Evolutionary conservation across 2,329 filamentous ascomycete species (phyloP), one percentile per base, ranked within the genome.

Genomic region (Emergomyces africanus): DNA sequence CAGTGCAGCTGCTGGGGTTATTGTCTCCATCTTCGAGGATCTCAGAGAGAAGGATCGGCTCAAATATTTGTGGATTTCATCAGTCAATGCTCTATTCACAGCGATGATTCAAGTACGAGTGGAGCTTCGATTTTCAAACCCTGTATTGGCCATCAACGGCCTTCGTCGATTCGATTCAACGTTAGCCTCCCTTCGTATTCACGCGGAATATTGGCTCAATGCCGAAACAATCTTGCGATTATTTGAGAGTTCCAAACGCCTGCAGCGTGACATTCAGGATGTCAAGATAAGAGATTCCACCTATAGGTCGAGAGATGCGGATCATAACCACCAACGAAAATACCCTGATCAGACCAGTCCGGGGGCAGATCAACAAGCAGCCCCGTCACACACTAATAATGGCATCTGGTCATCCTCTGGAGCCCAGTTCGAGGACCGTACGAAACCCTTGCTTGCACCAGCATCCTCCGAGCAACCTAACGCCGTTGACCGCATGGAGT

Each of bases 71-170:
- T 77, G 74, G 74, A 72, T 74, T 58, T 74, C 74, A 20, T 72
- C 72, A 2, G 74, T 77, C 12, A 74, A 75, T 57, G 74, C 73
- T 0, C 63, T 77, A 5, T 77, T 77, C 63, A 77, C 74, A 5
- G 74, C 74, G 18, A 76, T 77, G 74, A 75, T 77, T 33, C 74
- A 77, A 67, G 74, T 77, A 8, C 71, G 74, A 20, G 74, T 76
- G 8, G 74, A 77, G 60, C 68, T 77, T 23, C 73, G 74, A 25
- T 76, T 77, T 59, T 76, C 74, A 2, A 77, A 77, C 51, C 74
- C 74, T 3, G 71, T 77, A 2, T 64, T 77, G 10, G 74, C 74
- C 3, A 76, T 76, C 63, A 76, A 75, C 57, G 74, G 74, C 18
- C 69, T 77, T 53, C 72, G 74, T 41, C 71, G 74, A 20, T 76